Base-by-base conservation (phyloP, 1,139 yeast genomes). In the Candida tunisiensis region DNA sequence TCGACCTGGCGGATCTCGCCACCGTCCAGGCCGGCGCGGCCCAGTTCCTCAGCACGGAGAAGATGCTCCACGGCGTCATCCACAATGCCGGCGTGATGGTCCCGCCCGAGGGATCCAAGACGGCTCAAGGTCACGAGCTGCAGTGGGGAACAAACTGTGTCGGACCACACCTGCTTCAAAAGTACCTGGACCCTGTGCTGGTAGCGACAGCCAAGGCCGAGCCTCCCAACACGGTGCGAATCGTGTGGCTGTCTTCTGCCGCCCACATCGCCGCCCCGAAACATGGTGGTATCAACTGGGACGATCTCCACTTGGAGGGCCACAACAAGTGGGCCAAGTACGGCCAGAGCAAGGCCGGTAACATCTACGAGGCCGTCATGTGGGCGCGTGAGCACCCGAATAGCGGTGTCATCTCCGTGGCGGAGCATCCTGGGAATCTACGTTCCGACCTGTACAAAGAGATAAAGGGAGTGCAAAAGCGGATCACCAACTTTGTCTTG, bases 61-160 rank as follows among this genome's bases (percentile, higher is more conserved):
- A 35, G 8, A 26, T 28, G 19, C 37, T 49, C 19, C 26, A 52
- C 28, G 49, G 53, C 18, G 35, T 52, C 17, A 28, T 49, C 14
- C 53, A 50, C 37, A 51, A 51, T 28, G 54, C 57, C 2, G 71
- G 74, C 23, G 57, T 66, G 6, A 63, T 65, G 68, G 41, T 44
- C 6, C 62, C 64, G 3, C 56, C 57, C 8, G 36, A 34, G 10
- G 57, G 54, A 3, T 39, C 55, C 3, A 36, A 39, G 9, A 55
- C 69, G 3, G 42, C 38, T 13, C 70, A 65, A 40, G 69, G 65
- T n/a, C 54, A 51, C 32, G 73, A 69, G 31, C 41, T 51, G 23
- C 67, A 63, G 39, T 49, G 65, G 28, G 73, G 71, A 5, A 57
- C 62, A 19, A 69, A 69, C 37, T 62, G 50, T 8, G 34, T 68